Conservation (phyloP, 495 filamentous ascomycete genomes). For the Penicillium goetzii region DNA sequence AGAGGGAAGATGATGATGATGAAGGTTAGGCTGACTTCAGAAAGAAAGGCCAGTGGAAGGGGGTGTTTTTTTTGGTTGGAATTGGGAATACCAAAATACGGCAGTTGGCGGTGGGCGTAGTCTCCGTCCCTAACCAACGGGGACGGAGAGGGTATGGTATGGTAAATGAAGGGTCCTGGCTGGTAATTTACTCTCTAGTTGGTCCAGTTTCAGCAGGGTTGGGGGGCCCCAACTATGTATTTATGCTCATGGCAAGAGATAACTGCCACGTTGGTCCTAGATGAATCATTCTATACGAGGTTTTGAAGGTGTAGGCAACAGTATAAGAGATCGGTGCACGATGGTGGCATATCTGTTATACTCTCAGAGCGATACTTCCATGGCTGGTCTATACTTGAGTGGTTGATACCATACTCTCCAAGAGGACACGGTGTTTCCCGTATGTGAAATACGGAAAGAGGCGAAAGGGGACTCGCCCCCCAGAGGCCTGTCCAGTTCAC, state of each 20-base stretch:
- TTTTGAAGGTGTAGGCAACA: background rate
- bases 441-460: slow-evolving; percentile 25
- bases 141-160: background rate
- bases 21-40: slow-evolving; percentile 6
- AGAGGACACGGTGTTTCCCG: slow-evolving; percentile 52
- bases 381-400: background rate
- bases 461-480: slow-evolving; percentile 20
- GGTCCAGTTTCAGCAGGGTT: background rate
- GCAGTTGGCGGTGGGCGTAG: slow-evolving; percentile 26
- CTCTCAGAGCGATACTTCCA: background rate
- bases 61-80: slow-evolving; percentile 30
- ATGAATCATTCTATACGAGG: background rate
- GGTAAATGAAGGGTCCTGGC: background rate
- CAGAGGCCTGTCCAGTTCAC: background rate
- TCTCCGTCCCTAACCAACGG: slow-evolving; percentile 14
- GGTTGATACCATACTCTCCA: background rate
- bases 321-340: background rate
- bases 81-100: slow-evolving; percentile 33
- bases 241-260: background rate
- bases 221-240: background rate
- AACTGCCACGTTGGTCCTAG: background rate
- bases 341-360: background rate
- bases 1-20: slow-evolving; percentile 17
- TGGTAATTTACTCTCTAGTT: background rate
- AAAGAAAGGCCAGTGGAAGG: slow-evolving; percentile 9